Percentiles rank a stretch among this genome's conserved stretches.
Evolutionary conservation across 108 stramenopile genomes (phyloP).

Genomic region (Cyclotella baltica): DNA sequence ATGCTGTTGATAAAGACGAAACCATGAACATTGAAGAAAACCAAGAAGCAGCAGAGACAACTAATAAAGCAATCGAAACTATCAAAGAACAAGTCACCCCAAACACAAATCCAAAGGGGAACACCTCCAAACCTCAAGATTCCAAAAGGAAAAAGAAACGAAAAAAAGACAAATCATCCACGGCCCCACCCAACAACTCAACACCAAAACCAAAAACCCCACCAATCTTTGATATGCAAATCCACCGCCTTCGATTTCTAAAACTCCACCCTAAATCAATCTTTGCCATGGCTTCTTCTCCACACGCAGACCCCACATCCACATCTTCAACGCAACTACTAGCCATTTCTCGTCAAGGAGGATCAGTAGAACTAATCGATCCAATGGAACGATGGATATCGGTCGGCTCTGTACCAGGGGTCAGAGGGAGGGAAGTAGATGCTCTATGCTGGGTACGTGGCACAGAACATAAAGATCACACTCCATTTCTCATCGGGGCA

Average conservation of each 20-base stretch:
- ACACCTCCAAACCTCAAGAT: neutral
- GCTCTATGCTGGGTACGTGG: conserved; percentile 64
- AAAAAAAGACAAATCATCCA: neutral
- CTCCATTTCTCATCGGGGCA: conserved; percentile 61
- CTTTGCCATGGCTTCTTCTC: conserved; percentile 61
- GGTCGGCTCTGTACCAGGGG: conserved; percentile 55
- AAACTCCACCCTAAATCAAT: conserved; percentile 64
- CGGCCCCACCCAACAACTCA: neutral
- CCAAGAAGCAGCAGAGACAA: too few relatives aligned
- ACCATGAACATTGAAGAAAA: too few relatives aligned
- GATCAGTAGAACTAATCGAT: conserved; percentile 69
- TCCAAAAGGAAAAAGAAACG: neutral
- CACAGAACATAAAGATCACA: neutral
- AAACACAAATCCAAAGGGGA: neutral
- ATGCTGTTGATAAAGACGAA: too few relatives aligned
- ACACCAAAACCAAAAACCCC: neutral
- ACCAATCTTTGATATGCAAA: conserved; percentile 57
- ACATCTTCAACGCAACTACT: conserved; percentile 29
- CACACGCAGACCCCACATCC: conserved; percentile 14
- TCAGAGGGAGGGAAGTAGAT: conserved; percentile 49
- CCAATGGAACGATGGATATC: conserved; percentile 65
- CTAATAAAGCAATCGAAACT: too few relatives aligned
- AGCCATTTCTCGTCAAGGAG: conserved; percentile 69
- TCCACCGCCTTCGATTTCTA: conserved; percentile 81
- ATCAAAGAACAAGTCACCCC: too few relatives aligned